Conservation (phyloP, 139 green algal genomes). For the Micromonas commoda region DNA sequence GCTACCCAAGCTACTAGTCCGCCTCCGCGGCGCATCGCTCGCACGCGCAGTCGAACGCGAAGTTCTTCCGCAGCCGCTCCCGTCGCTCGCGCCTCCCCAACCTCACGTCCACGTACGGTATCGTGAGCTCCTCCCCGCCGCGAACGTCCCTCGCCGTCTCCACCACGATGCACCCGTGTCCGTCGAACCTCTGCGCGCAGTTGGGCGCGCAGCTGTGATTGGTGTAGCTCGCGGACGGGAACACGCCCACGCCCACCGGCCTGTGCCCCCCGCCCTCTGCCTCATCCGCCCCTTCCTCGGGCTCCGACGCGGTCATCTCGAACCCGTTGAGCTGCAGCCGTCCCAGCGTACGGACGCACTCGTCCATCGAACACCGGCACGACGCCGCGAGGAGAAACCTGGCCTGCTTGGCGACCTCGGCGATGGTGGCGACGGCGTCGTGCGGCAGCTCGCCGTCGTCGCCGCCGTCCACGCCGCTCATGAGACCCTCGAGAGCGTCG, state of each 20-base stretch:
- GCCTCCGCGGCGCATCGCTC: not conserved
- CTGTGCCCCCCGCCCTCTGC: not conserved
- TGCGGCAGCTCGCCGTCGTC: not conserved
- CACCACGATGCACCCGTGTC: not conserved
- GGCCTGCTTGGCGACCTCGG: not conserved
- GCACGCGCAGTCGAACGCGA: conserved; percentile 7
- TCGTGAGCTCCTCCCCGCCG: conserved; percentile 4
- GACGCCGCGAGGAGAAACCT: not conserved
- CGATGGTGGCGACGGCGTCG: not conserved
- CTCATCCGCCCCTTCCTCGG: not conserved
- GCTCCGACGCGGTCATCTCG: not conserved
- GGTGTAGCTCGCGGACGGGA: not conserved
- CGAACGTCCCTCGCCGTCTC: not conserved
- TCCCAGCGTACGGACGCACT: not conserved
- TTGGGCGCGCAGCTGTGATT: conserved; percentile 6
- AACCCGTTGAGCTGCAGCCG: conserved; percentile 10
- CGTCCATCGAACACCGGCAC: not conserved
- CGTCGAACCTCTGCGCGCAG: not conserved
- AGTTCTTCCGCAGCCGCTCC: not conserved
- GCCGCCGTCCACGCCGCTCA: not conserved
- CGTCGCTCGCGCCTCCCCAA: not conserved
- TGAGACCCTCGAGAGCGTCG: not conserved
- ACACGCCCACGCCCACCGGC: conserved; percentile 9
- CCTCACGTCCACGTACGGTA: conserved; percentile 5
- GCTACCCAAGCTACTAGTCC: not conserved